phyloP scores from a whole-genome alignment of 1,284 basidiomycete genomes.

The Cutaneotrichosporon mucoides region DNA sequence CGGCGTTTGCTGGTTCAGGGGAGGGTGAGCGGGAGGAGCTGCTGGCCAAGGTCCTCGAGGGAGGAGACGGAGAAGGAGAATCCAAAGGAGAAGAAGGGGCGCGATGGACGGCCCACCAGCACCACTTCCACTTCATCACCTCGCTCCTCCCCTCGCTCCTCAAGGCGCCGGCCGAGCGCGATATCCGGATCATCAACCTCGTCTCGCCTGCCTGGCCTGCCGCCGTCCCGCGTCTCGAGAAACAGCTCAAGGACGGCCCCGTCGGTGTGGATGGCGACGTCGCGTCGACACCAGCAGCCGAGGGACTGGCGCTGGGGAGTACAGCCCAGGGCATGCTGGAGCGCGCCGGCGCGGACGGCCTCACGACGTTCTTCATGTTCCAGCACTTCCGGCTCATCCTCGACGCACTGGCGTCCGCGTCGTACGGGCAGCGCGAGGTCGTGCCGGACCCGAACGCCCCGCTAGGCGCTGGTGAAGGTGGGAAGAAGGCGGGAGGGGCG shows the following conservation, averaged over 20 bases:
- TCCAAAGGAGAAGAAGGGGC: background rate
- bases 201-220: constrained; percentile 82
- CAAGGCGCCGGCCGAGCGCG: constrained; percentile 71
- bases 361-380: constrained; percentile 37
- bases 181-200: constrained; percentile 74
- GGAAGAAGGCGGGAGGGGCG: constrained; percentile 15
- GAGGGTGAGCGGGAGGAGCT: background rate
- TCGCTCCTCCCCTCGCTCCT: constrained; percentile 71
- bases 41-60: background rate
- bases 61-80: no score
- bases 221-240: constrained; percentile 55
- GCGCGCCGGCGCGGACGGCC: constrained; percentile 26
- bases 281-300: no score
- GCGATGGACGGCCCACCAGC: constrained; percentile 41
- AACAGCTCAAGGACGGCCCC: background rate
- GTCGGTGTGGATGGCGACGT: background rate
- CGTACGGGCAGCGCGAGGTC: constrained; percentile 14
- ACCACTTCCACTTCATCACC: constrained; percentile 66
- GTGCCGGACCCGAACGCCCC: constrained; percentile 23
- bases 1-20: background rate
- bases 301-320: constrained; percentile 1
- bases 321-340: constrained; percentile 3
- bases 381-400: constrained; percentile 41
- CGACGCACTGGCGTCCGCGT: constrained; percentile 40
- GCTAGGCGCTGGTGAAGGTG: background rate